Conservation (phyloP, 495 filamentous ascomycete genomes). For the Haplographium delicatum region DNA sequence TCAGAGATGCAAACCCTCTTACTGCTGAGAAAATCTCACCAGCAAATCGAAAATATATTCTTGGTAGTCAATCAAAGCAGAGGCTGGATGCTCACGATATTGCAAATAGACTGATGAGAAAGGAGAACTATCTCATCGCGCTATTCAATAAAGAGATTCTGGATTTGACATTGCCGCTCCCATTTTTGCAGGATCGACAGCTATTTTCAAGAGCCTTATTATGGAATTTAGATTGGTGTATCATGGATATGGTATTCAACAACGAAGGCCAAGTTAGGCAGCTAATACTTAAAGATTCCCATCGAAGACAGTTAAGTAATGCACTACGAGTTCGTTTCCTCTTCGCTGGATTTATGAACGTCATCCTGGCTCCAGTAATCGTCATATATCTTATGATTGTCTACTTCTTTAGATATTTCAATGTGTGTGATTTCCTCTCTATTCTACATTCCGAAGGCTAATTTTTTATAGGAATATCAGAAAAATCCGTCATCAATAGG, state of each 20-base stretch:
- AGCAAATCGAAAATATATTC: constrained; percentile 54
- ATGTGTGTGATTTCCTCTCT: constrained; percentile 43
- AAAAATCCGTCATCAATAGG: constrained; percentile 81
- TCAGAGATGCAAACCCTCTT: constrained; percentile 80
- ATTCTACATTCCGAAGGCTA: neutral
- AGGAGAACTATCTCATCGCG: constrained; percentile 94
- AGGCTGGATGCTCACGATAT: constrained; percentile 95
- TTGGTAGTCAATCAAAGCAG: constrained; percentile 87
- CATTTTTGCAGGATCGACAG: constrained; percentile 72
- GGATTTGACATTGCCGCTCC: constrained; percentile 78
- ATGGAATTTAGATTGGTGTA: constrained; percentile 82
- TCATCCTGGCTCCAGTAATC: constrained; percentile 78
- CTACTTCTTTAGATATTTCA: constrained; percentile 90
- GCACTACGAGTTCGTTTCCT: constrained; percentile 68
- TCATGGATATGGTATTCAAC: constrained; percentile 93
- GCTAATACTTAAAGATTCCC: constrained; percentile 74
- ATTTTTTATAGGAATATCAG: constrained; percentile 62
- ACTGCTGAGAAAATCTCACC: constrained; percentile 60
- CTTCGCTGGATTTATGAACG: constrained; percentile 79
- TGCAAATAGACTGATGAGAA: constrained; percentile 92
- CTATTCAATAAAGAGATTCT: constrained; percentile 94
- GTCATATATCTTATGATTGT: constrained; percentile 76
- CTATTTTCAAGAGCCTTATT: constrained; percentile 76
- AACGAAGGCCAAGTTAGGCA: constrained; percentile 77
- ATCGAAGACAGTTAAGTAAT: constrained; percentile 72